Percentiles rank a stretch among this genome's conserved stretches.
Conservation (phyloP, 306 rosid genomes). For the Corylus avellana region DNA sequence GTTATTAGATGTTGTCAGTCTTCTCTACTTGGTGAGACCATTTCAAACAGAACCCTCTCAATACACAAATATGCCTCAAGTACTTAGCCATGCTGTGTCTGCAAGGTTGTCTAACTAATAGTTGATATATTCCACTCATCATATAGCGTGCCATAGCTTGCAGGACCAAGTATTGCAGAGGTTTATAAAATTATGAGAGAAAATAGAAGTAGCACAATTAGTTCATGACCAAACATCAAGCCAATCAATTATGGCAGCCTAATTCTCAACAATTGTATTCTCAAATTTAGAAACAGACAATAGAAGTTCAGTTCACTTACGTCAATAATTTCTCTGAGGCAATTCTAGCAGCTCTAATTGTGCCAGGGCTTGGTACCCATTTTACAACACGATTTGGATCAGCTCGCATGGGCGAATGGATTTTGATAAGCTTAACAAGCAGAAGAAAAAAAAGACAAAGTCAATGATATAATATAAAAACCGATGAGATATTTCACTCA, state of each 20-base stretch:
- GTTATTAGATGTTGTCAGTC: not conserved
- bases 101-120: not conserved
- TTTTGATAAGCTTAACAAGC: constrained; percentile 77
- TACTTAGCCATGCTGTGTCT: not conserved
- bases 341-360: constrained; percentile 67
- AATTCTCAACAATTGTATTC: not conserved
- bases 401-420: constrained; percentile 95
- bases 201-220: not conserved
- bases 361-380: constrained; percentile 70
- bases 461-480: constrained; percentile 20
- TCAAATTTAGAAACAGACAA: not conserved
- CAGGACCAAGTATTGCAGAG: constrained; percentile 9
- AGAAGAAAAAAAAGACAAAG: constrained; percentile 12
- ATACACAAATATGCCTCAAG: not conserved
- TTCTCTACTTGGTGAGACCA: constrained; percentile 6
- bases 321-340: constrained; percentile 81
- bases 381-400: constrained; percentile 81
- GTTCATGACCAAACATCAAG: not conserved
- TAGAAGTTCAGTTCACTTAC: constrained; percentile 34
- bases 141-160: not conserved
- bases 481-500: not conserved
- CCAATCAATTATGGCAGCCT: constrained; percentile 1
- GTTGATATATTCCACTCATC: constrained; percentile 18
- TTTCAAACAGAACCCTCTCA: constrained; percentile 18
- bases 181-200: not conserved